Evolutionary conservation across 129 eudicot species (phyloP).

Genomic region (carrot (Daucus carota)): DH1_v3.0 NC_030384.2:40488501-40489000

Average conservation of each 20-base stretch:
- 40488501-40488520: neutral
- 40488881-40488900: neutral
- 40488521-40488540: neutral
- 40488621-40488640: constrained; percentile 71
- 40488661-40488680: constrained; percentile 70
- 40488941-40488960: neutral
- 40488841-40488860: constrained; percentile 66
- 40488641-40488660: constrained; percentile 43
- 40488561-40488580: constrained; percentile 36
- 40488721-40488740: constrained; percentile 45
- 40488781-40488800: constrained; percentile 39
- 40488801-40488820: constrained; percentile 38
- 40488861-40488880: constrained; percentile 42
- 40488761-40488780: neutral
- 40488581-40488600: constrained; percentile 61
- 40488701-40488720: constrained; percentile 64
- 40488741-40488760: constrained; percentile 40
- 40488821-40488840: constrained; percentile 44
- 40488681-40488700: constrained; percentile 80
- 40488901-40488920: neutral
- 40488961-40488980: too few species aligned
- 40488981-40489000: neutral
- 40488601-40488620: constrained; percentile 71
- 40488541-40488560: constrained; percentile 14
- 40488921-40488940: neutral